These are phyloP conservation scores for Exophiala alcalophila DNA, from an alignment of 2,329 filamentous ascomycete genomes.

Conservation along the genomic window DNA sequence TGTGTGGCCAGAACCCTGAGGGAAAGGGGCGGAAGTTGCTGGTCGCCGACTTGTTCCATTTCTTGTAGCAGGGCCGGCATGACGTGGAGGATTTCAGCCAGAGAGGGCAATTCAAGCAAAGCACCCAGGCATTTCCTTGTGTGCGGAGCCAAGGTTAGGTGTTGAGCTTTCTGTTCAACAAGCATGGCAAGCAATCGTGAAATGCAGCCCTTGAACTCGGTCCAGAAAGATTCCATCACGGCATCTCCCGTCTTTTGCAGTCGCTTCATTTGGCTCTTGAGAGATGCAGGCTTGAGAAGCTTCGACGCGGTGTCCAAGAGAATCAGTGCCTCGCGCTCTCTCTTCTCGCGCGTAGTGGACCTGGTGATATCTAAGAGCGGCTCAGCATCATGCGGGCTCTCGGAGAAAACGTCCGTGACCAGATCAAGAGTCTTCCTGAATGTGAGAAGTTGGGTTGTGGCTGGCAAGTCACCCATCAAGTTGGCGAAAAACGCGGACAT, in stretches of 20 bases:
- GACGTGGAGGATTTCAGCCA: conserved; percentile 83
- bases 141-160: conserved; percentile 35
- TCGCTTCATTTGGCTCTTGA: conserved; percentile 17
- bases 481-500: conserved; percentile 73
- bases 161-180: conserved; percentile 15
- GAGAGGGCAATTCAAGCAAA: conserved; percentile 79
- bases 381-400: conserved; percentile 71
- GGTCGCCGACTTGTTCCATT: conserved; percentile 60
- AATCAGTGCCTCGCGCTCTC: conserved; percentile 41
- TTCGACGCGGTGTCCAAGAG: conserved; percentile 36
- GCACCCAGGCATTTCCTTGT: conserved; percentile 69
- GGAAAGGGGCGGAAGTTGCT: conserved; percentile 71
- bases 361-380: conserved; percentile 64
- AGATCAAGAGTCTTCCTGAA: conserved; percentile 74
- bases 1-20: conserved; percentile 77
- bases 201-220: conserved; percentile 31
- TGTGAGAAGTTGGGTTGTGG: conserved; percentile 70
- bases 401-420: conserved; percentile 69
- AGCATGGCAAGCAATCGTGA: conserved; percentile 19
- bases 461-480: conserved; percentile 68
- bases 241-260: conserved; percentile 12
- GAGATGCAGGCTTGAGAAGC: conserved; percentile 19
- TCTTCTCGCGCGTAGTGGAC: conserved; percentile 16
- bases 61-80: conserved; percentile 73
- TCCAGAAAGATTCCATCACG: conserved; percentile 20